A percentile compares a stretch with the other conserved stretches of the same genome.
phyloP scores from a whole-genome alignment of 345 rosid species.

The Linum usitatissimum region DNA sequence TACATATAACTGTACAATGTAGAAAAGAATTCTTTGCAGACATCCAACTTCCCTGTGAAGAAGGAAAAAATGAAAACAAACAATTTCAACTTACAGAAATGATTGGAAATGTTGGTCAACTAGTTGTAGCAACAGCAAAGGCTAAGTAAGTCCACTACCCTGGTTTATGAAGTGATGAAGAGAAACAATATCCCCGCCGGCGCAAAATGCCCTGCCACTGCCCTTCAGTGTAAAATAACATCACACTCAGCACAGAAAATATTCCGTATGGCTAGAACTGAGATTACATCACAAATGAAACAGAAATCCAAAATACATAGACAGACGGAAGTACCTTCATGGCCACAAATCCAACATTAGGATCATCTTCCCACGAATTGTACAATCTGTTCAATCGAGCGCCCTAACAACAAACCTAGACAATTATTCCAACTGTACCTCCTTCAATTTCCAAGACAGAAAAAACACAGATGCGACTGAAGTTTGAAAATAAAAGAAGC shows the following conservation, averaged over 20 bases:
- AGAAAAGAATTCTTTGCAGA: conserved; percentile 37
- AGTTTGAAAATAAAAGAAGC: not conserved
- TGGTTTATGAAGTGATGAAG: conserved; percentile 51
- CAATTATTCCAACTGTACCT: not conserved
- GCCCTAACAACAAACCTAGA: conserved; percentile 26
- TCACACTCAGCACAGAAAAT: not conserved
- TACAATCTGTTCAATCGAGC: conserved; percentile 51
- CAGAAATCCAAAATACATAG: not conserved
- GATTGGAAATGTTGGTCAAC: not conserved
- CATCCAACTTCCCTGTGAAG: conserved; percentile 41
- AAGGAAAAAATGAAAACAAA: conserved; percentile 3
- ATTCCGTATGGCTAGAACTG: not conserved
- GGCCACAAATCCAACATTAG: conserved; percentile 58
- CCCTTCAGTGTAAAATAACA: conserved; percentile 40
- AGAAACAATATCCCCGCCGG: conserved; percentile 78
- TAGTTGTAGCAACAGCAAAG: not conserved
- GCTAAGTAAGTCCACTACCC: conserved; percentile 25
- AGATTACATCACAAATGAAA: not conserved
- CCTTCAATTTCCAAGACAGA: not conserved
- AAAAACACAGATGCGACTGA: not conserved
- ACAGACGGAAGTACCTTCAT: conserved; percentile 46
- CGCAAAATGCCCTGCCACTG: conserved; percentile 91
- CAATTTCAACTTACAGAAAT: not conserved
- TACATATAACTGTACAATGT: conserved; percentile 44
- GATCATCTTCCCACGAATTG: conserved; percentile 80